These are phyloP conservation scores for Paraglomus brasilianum DNA, from an alignment of 192 early-diverging fungal genomes.

Conservation along the genomic window DNA sequence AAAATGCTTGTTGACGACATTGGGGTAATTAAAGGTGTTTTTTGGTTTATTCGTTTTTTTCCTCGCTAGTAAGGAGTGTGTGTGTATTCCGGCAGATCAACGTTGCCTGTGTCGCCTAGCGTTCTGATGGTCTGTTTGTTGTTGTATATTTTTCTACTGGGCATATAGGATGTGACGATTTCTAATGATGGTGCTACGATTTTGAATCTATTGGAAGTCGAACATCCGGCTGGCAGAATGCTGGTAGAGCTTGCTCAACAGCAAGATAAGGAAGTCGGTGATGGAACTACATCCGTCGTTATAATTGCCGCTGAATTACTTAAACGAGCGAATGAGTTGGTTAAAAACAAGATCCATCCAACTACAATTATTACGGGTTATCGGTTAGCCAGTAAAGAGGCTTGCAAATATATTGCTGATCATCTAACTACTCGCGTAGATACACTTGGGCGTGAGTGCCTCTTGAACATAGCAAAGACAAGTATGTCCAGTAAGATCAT, in stretches of 20 bases:
- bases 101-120: too few relatives aligned
- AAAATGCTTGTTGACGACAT: slow-evolving; percentile 99
- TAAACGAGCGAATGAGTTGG: slow-evolving; percentile 92
- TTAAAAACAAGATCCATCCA: slow-evolving; percentile 99
- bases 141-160: too few relatives aligned
- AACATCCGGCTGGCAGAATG: slow-evolving; percentile 96
- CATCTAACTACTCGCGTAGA: slow-evolving; percentile 96
- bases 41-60: slow-evolving; percentile 11
- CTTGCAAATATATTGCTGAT: slow-evolving; percentile 96
- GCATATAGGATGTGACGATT: slow-evolving; percentile 90
- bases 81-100: too few relatives aligned
- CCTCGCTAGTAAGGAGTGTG: neutral
- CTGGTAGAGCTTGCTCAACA: slow-evolving; percentile 98
- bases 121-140: too few relatives aligned
- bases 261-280: slow-evolving; percentile 99
- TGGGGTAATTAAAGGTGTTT: slow-evolving; percentile 59
- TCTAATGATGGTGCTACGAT: slow-evolving; percentile 99
- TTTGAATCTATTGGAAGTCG: slow-evolving; percentile 93
- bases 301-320: slow-evolving; percentile 98
- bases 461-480: slow-evolving; percentile 97
- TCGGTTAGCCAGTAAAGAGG: slow-evolving; percentile 93
- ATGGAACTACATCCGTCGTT: slow-evolving; percentile 99
- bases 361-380: slow-evolving; percentile 99
- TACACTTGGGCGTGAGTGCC: slow-evolving; percentile 83
- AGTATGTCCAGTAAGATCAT: slow-evolving; percentile 98